Base-by-base conservation (phyloP, 306 rosid species). In the Prunus dulcis region DNA sequence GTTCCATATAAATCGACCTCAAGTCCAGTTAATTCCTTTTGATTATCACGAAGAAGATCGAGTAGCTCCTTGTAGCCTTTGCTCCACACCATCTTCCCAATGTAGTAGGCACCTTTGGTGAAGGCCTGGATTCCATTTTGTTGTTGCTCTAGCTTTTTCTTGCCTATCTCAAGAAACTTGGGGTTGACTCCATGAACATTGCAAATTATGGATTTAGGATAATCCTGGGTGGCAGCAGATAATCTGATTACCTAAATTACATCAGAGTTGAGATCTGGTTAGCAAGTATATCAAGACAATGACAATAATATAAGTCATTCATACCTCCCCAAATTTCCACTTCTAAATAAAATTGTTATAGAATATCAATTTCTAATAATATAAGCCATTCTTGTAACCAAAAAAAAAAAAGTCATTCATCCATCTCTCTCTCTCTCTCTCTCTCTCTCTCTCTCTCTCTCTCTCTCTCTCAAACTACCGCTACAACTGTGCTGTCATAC, bases 121-220 rank as follows among this genome's bases (percentile, higher is more conserved):
- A 95, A 92, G 45, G 86, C 88, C 76, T 74, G 81, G 5, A 75
- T 77, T 50, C 92, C 97, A 53, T 80, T 86, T 75, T 83, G 84
- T 82, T 86, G 93, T 79, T 84, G 94, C 73, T 89, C 91, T 67
- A 81, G 85, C 87, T 85, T 95, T 72, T 80, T 87, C 86, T 88
- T 80, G 72, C 92, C 96, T 69, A 92, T 89, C 84, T 85, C 93
- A 43, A 95, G 91, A 84, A 95, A 95, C 76, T 83, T 95, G 56
- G 99, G 99, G 86, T 92, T 95, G 81, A 95, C 97, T 76, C 99
- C 99, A 74, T 95, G 97, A 81, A 95, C 97, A 52, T 95, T 95
- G 89, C 99, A 92, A 69, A 90, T 53, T 18, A 90, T 77, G 64
- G 97, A 89, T 30, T 82, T 88, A 12, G 87, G 69, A 78, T 95